Evolutionary conservation across 306 rosid genomes (phyloP).

Genomic region (Cucurbita pepo): DNA sequence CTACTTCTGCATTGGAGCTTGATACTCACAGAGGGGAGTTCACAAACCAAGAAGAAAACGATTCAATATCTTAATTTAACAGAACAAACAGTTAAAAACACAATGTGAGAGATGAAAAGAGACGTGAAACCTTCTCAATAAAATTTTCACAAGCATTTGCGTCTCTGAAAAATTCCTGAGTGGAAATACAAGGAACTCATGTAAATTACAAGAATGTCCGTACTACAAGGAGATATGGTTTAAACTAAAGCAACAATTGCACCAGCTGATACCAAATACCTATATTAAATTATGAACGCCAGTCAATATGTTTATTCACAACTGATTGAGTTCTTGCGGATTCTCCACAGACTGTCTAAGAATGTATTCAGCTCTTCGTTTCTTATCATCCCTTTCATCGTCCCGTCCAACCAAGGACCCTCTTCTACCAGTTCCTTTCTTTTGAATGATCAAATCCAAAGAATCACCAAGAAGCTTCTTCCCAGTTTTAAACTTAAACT

Average conservation of each 20-base stretch:
- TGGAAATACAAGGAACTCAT: conserved; percentile 9
- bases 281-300: conserved; percentile 10
- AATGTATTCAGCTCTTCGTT: conserved; percentile 80
- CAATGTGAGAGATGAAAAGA: conserved; percentile 3
- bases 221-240: conserved; percentile 3
- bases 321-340: conserved; percentile 68
- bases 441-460: conserved; percentile 46
- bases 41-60: neutral
- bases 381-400: conserved; percentile 83
- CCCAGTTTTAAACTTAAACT: conserved; percentile 53
- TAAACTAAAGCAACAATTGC: conserved; percentile 3
- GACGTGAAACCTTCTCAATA: neutral
- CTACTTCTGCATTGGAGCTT: neutral
- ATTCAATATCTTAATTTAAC: conserved; percentile 9
- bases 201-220: conserved; percentile 1
- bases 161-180: conserved; percentile 1
- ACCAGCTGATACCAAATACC: conserved; percentile 4
- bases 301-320: conserved; percentile 38
- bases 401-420: conserved; percentile 35
- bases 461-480: conserved; percentile 69
- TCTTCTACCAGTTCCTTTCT: conserved; percentile 36
- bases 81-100: conserved; percentile 15
- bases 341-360: conserved; percentile 69
- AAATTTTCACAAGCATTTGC: conserved; percentile 3
- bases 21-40: neutral